phyloP scores from a whole-genome alignment of 208 protist genomes.

The Leishmania lainsoni region DNA sequence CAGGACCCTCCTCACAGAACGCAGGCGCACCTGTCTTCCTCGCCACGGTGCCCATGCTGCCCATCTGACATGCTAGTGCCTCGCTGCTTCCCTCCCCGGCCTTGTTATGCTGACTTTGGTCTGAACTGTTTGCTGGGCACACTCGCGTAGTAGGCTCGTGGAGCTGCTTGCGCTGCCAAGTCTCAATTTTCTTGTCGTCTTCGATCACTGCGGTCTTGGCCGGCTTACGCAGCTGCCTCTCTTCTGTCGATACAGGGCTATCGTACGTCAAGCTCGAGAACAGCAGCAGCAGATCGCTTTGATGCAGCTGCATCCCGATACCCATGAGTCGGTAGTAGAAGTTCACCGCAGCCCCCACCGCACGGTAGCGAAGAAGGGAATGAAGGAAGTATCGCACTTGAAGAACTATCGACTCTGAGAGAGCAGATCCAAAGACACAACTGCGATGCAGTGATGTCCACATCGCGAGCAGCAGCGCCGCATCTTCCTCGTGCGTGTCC shows the following conservation, averaged over 20 bases:
- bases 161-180: slow-evolving; percentile 16
- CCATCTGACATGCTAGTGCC: too few relatives aligned
- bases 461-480: slow-evolving; percentile 74
- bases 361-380: slow-evolving; percentile 61
- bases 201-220: slow-evolving; percentile 23
- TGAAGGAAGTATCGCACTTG: slow-evolving; percentile 76
- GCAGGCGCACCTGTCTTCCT: not conserved
- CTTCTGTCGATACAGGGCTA: slow-evolving; percentile 29
- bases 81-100: too few relatives aligned
- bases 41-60: not conserved
- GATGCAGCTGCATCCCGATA: slow-evolving; percentile 69
- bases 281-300: slow-evolving; percentile 71
- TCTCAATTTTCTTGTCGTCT: slow-evolving; percentile 24
- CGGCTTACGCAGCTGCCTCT: slow-evolving; percentile 24
- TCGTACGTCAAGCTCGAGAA: slow-evolving; percentile 82
- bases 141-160: not conserved
- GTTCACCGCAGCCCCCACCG: slow-evolving; percentile 58
- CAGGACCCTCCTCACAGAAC: not conserved
- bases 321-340: slow-evolving; percentile 75
- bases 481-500: slow-evolving; percentile 71
- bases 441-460: slow-evolving; percentile 79
- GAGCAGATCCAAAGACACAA: slow-evolving; percentile 74
- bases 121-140: not conserved
- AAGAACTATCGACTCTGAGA: slow-evolving; percentile 68
- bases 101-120: not conserved